phyloP scores from a whole-genome alignment of 768 basidiomycete species.

The Pulveroboletus ravenelii region DNA sequence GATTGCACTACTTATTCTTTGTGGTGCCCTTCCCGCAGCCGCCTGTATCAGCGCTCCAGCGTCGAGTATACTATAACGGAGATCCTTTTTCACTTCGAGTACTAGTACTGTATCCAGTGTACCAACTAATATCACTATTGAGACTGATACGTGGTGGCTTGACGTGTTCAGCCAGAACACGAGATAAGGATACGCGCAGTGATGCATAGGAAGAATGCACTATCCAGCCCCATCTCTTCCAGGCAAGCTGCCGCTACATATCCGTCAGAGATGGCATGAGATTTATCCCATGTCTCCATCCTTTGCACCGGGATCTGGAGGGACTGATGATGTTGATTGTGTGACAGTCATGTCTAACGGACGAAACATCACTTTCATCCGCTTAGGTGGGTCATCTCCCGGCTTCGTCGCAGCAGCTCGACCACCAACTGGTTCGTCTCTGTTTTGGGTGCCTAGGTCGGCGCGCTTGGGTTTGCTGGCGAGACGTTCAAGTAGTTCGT shows the following conservation, averaged over 20 bases:
- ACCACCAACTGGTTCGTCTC: conserved; percentile 21
- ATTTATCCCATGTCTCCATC: conserved; percentile 69
- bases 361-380: conserved; percentile 72
- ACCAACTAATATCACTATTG: conserved; percentile 1
- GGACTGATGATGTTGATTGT: conserved; percentile 36
- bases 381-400: conserved; percentile 50
- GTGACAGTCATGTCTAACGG: conserved; percentile 24
- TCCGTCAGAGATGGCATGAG: neutral
- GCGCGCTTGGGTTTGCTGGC: conserved; percentile 53
- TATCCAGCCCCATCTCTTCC: conserved; percentile 36
- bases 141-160: conserved; percentile 6
- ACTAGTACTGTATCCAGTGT: conserved; percentile 2
- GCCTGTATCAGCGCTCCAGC: neutral
- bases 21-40: neutral
- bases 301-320: conserved; percentile 64
- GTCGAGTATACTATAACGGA: neutral
- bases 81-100: neutral
- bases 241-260: neutral
- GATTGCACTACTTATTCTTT: no score
- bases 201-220: conserved; percentile 1
- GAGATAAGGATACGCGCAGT: conserved; percentile 6
- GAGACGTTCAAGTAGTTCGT: conserved; percentile 60
- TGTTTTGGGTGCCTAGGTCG: conserved; percentile 47
- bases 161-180: conserved; percentile 4
- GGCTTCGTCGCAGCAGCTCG: conserved; percentile 26